Percentiles rank a stretch among this genome's conserved stretches.
Evolutionary conservation across 371 early-diverging fungal genomes (phyloP).

Genomic region (Mortierella sp.): DNA sequence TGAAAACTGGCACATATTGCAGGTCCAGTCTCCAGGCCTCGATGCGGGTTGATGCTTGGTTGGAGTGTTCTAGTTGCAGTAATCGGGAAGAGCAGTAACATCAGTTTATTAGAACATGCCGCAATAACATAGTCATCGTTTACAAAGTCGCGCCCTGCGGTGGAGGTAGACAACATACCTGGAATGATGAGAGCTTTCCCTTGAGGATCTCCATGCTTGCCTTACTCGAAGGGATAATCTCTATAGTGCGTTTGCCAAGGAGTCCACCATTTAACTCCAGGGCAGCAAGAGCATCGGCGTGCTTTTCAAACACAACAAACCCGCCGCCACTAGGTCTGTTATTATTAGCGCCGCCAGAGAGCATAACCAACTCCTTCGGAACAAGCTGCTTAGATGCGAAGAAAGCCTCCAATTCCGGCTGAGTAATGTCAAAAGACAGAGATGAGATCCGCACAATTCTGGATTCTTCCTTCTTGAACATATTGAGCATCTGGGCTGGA

Average conservation of each 20-base stretch:
- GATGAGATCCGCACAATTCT: constrained; percentile 75
- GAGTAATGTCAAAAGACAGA: constrained; percentile 72
- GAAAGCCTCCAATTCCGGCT: constrained; percentile 76
- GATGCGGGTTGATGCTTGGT: constrained; percentile 16
- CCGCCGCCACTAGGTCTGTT: constrained; percentile 68
- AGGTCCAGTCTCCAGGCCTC: constrained; percentile 86
- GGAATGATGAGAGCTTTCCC: constrained; percentile 30
- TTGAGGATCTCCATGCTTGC: constrained; percentile 45
- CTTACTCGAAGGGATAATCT: constrained; percentile 68
- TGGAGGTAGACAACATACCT: constrained; percentile 11
- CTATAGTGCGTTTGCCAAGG: constrained; percentile 75
- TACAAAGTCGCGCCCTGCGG: neutral
- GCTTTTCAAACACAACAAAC: constrained; percentile 68
- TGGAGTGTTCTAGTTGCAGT: constrained; percentile 13
- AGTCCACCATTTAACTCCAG: constrained; percentile 75
- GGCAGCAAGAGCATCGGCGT: constrained; percentile 73
- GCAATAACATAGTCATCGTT: neutral
- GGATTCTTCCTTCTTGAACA: constrained; percentile 78
- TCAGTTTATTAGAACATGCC: neutral
- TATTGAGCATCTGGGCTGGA: constrained; percentile 70
- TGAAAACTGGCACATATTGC: constrained; percentile 78
- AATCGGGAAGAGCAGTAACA: neutral
- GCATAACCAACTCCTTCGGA: constrained; percentile 62
- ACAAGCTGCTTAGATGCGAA: constrained; percentile 70
- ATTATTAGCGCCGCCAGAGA: constrained; percentile 24